phyloP scores from a whole-genome alignment of 495 filamentous ascomycete genomes.

The Glarea lozoyensis region DNA sequence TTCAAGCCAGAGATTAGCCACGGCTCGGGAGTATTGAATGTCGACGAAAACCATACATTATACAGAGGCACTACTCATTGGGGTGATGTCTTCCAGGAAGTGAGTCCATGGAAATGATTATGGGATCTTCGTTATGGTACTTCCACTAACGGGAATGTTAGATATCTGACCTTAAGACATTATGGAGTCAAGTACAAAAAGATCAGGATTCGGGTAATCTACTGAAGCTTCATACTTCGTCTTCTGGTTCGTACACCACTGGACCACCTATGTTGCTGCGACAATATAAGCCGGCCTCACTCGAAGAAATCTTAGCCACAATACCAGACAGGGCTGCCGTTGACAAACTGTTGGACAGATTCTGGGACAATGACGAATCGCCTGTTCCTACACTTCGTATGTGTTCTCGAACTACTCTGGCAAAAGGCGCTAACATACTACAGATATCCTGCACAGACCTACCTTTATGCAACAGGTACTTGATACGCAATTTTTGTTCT shows the following conservation, averaged over 20 bases:
- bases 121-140: too few relatives aligned
- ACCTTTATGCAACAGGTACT: constrained; percentile 19
- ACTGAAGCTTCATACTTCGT: constrained; percentile 33
- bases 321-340: constrained; percentile 31
- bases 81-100: constrained; percentile 2
- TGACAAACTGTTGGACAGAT: constrained; percentile 36
- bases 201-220: constrained; percentile 43
- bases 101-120: too few relatives aligned
- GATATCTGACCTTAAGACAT: constrained; percentile 77
- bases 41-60: neutral
- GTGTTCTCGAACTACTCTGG: neutral
- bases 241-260: neutral
- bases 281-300: constrained; percentile 10
- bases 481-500: neutral
- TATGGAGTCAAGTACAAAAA: constrained; percentile 1
- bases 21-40: neutral
- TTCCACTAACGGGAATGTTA: too few relatives aligned
- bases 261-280: constrained; percentile 17
- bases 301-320: constrained; percentile 29
- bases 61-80: constrained; percentile 2
- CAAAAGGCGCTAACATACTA: neutral
- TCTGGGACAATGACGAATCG: constrained; percentile 28
- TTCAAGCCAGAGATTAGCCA: neutral
- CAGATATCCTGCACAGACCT: constrained; percentile 20
- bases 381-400: constrained; percentile 11